Conservation (phyloP, 2,329 filamentous ascomycete genomes). For the Cladophialophora chaetospira region DNA sequence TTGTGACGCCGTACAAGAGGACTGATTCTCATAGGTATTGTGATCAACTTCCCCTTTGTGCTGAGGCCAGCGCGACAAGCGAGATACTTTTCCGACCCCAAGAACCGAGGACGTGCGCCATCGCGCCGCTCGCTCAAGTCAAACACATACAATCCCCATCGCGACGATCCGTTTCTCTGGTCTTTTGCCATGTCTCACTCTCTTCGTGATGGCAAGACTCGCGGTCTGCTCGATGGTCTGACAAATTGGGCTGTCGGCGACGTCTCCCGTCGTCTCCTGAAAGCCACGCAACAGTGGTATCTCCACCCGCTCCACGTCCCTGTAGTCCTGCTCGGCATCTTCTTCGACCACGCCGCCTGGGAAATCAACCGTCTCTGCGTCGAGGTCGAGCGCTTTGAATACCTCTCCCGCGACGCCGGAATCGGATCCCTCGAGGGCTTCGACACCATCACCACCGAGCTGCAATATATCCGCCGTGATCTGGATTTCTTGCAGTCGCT, state of each 20-base stretch:
- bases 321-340: conserved; percentile 13
- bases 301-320: conserved; percentile 17
- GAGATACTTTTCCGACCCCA: conserved; percentile 5
- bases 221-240: conserved; percentile 15
- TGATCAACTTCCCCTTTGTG: conserved; percentile 20
- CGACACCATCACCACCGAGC: conserved; percentile 18
- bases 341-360: conserved; percentile 20
- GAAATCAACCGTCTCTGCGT: conserved; percentile 17
- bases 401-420: conserved; percentile 9
- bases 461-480: conserved; percentile 9
- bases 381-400: conserved; percentile 14
- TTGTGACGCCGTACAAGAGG: neutral
- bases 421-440: conserved; percentile 16
- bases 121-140: conserved; percentile 3
- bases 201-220: conserved; percentile 13
- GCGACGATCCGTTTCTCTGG: conserved; percentile 20
- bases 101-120: neutral
- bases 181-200: conserved; percentile 24
- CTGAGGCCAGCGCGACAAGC: conserved; percentile 14
- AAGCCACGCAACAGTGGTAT: conserved; percentile 12
- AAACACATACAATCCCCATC: conserved; percentile 11
- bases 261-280: conserved; percentile 11
- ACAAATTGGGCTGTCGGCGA: conserved; percentile 16
- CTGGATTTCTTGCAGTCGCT: conserved; percentile 15
- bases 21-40: neutral